These are phyloP conservation scores for Truncatella angustata DNA, from an alignment of 2,329 filamentous ascomycete species.

Conservation along the genomic window DNA sequence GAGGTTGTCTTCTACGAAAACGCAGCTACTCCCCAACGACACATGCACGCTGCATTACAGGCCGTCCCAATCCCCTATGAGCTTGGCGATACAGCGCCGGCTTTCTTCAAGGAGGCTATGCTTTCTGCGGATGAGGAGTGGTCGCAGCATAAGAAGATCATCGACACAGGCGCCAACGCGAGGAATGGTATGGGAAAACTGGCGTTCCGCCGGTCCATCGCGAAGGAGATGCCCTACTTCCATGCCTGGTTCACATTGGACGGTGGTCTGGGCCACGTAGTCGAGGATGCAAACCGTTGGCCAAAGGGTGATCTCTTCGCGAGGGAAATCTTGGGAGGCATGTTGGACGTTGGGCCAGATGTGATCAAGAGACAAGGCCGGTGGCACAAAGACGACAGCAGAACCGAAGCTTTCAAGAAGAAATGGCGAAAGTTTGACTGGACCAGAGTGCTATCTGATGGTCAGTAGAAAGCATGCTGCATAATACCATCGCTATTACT, in stretches of 20 bases:
- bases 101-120: conserved; percentile 95
- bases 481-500: too few species aligned
- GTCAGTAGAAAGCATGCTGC: conserved; percentile 6
- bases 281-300: conserved; percentile 84
- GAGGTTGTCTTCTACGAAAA: conserved; percentile 98
- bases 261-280: conserved; percentile 86
- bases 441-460: conserved; percentile 56
- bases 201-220: conserved; percentile 79
- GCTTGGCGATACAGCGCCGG: conserved; percentile 86
- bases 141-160: conserved; percentile 92
- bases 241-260: conserved; percentile 95
- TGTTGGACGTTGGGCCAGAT: conserved; percentile 79
- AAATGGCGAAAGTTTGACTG: conserved; percentile 94
- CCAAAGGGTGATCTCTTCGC: conserved; percentile 91
- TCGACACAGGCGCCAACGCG: conserved; percentile 73
- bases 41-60: conserved; percentile 80
- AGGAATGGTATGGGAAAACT: conserved; percentile 70
- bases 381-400: conserved; percentile 70
- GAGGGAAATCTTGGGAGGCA: conserved; percentile 85
- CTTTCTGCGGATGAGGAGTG: conserved; percentile 86
- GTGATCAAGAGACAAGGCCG: conserved; percentile 86
- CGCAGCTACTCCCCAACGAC: conserved; percentile 75
- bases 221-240: conserved; percentile 98
- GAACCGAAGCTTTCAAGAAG: conserved; percentile 77
- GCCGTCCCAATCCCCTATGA: conserved; percentile 87